These are phyloP conservation scores for Diutina ranongensis DNA, from an alignment of 1,139 yeast species.

Conservation along the genomic window DNA sequence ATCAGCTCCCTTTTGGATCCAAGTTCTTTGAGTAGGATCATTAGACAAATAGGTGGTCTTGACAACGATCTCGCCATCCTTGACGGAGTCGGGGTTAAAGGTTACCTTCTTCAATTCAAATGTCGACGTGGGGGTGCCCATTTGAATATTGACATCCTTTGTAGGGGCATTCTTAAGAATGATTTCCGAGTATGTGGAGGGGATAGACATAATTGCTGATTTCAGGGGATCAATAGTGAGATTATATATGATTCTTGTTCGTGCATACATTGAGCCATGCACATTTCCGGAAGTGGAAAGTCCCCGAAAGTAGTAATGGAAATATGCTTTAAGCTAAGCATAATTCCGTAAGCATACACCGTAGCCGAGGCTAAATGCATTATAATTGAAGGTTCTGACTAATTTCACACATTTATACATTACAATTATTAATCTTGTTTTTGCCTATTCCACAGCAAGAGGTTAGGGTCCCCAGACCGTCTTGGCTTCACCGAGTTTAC, in stretches of 20 bases:
- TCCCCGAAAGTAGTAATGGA: no score
- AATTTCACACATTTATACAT: neutral
- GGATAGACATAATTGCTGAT: neutral
- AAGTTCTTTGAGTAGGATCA: slow-evolving; percentile 57
- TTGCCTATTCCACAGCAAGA: slow-evolving; percentile 58
- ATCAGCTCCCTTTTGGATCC: slow-evolving; percentile 37
- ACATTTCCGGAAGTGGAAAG: neutral
- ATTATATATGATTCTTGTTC: no score
- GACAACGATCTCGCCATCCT: slow-evolving; percentile 35
- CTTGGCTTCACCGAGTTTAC: slow-evolving; percentile 60
- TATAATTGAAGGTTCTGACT: no score
- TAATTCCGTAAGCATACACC: no score
- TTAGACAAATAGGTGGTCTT: slow-evolving; percentile 43
- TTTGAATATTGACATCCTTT: slow-evolving; percentile 15
- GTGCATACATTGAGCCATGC: neutral
- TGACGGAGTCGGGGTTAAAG: slow-evolving; percentile 15
- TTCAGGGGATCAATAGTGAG: neutral
- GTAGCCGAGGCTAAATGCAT: no score
- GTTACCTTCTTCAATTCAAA: slow-evolving; percentile 19
- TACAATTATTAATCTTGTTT: neutral
- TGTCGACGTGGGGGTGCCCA: slow-evolving; percentile 20
- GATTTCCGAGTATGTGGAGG: slow-evolving; percentile 7
- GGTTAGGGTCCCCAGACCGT: slow-evolving; percentile 60
- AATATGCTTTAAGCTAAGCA: no score
- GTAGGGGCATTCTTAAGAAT: slow-evolving; percentile 14